Evolutionary conservation across 306 rosid genomes (phyloP), one percentile per base, ranked within the genome.

Genomic region (Prunus armeniaca): DNA sequence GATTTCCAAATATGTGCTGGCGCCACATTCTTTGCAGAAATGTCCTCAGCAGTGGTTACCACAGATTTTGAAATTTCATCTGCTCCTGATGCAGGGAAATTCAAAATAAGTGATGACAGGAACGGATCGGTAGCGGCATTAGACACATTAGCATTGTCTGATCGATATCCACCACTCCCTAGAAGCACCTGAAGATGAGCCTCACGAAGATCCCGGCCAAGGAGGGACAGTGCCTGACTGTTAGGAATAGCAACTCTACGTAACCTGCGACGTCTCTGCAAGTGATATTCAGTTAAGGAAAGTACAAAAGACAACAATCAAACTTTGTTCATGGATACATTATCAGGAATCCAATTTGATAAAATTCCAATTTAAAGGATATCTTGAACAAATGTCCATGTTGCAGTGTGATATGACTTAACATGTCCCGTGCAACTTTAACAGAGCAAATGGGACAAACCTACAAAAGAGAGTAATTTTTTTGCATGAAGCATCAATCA

Each of bases 181-280:
- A 92, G 85, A 81, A 96, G 98, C 74, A 81, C 93, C 87, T 96
- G 99, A 43, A 96, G 84, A 91, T 96, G 97, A 76, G 99, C 96
- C 86, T 96, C 99, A 8, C 98, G 97, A 80, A 96, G 97, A 85
- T 96, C 99, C 73, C 99, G 91, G 45, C 98, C 90, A 78, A 92
- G 85, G 24, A 96, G 91, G 52, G 92, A 86, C 56, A 88, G 68
- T 6, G 92, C 86, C 62, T 88, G 98, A 78, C 93, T 88, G 86
- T 83, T 92, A 18, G 99, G 99, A 77, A 91, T 72, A 20, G 93
- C 93, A 67, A 92, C 96, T 81, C 87, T 96, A 3, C 96, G 89
- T 75, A 91, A 83, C 80, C 97, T 91, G 80, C 93, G 92, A 51
- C 93, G 87, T 83, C 98, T 86, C 93, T 96, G 99, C 71, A 89